Evolutionary conservation across 345 rosid species (phyloP).

Genomic region (Linum trigynum): DNA sequence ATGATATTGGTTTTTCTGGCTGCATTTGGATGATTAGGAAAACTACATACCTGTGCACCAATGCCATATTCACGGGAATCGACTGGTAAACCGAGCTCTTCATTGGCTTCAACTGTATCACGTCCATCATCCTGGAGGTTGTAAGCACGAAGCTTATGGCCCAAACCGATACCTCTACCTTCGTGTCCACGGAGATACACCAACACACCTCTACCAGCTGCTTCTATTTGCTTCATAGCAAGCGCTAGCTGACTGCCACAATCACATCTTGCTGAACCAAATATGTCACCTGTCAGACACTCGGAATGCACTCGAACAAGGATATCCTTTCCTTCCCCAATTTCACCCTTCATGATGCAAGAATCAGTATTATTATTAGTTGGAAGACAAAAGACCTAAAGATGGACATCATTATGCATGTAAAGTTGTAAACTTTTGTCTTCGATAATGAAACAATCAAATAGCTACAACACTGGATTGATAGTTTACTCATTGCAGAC

Average conservation of each 20-base stretch:
- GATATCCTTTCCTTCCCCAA: slow-evolving; percentile 72
- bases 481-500: too few relatives aligned
- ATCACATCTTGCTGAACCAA: slow-evolving; percentile 72
- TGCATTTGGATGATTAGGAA: not conserved
- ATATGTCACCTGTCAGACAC: slow-evolving; percentile 77
- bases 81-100: slow-evolving; percentile 78
- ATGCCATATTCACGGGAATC: slow-evolving; percentile 96
- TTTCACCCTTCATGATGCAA: slow-evolving; percentile 44
- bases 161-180: slow-evolving; percentile 88
- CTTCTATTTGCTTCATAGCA: slow-evolving; percentile 78
- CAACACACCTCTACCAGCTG: slow-evolving; percentile 59
- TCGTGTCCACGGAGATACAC: slow-evolving; percentile 83
- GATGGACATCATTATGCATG: too few relatives aligned
- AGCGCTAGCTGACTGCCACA: slow-evolving; percentile 74
- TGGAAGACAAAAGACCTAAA: too few relatives aligned
- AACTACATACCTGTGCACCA: slow-evolving; percentile 75
- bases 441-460: too few relatives aligned
- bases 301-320: slow-evolving; percentile 76
- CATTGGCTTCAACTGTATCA: slow-evolving; percentile 87
- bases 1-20: too few relatives aligned
- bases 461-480: too few relatives aligned
- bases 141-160: slow-evolving; percentile 86
- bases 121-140: slow-evolving; percentile 81
- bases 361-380: not conserved
- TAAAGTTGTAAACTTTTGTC: too few relatives aligned